A percentile compares a stretch with the other conserved stretches of the same genome.
Evolutionary conservation across 805 yeast genomes (phyloP).

Genomic region (Candida rishiriensis): DNA sequence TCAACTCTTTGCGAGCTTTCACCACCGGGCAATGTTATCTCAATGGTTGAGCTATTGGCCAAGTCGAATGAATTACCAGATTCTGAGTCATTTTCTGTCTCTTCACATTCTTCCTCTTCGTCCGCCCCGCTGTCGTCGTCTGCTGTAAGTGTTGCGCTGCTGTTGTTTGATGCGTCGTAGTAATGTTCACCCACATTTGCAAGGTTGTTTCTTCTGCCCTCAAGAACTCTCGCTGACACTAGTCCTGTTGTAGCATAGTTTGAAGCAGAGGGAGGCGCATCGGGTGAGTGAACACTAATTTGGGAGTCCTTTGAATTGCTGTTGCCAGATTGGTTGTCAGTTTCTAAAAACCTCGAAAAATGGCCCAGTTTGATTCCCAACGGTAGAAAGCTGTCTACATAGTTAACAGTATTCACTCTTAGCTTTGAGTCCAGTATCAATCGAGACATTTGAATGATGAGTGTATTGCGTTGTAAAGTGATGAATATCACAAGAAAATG

Average conservation of each 20-base stretch:
- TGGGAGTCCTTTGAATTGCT: neutral
- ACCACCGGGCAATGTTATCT: slow-evolving; percentile 4
- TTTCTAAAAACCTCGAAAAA: neutral
- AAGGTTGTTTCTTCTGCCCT: slow-evolving; percentile 4
- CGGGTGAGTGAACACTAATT: neutral
- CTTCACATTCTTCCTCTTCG: neutral
- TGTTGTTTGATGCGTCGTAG: neutral
- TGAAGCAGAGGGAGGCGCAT: neutral
- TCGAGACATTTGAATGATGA: too few relatives aligned
- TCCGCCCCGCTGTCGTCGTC: neutral
- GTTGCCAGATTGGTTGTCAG: neutral
- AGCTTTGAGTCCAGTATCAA: too few relatives aligned
- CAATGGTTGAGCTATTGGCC: slow-evolving; percentile 1
- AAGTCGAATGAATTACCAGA: slow-evolving; percentile 1
- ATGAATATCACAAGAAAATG: too few relatives aligned
- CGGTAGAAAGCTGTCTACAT: neutral
- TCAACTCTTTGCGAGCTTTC: neutral
- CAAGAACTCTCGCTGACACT: slow-evolving; percentile 5
- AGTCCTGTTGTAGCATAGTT: neutral
- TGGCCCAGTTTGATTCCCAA: neutral
- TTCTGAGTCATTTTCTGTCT: neutral
- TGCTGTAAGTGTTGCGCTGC: neutral
- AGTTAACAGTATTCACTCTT: neutral
- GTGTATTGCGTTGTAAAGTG: too few relatives aligned
- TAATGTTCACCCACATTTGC: slow-evolving; percentile 1